These are phyloP conservation scores for Penicillium arizonense DNA, from an alignment of 495 filamentous ascomycete species.

Conservation along the genomic window DNA sequence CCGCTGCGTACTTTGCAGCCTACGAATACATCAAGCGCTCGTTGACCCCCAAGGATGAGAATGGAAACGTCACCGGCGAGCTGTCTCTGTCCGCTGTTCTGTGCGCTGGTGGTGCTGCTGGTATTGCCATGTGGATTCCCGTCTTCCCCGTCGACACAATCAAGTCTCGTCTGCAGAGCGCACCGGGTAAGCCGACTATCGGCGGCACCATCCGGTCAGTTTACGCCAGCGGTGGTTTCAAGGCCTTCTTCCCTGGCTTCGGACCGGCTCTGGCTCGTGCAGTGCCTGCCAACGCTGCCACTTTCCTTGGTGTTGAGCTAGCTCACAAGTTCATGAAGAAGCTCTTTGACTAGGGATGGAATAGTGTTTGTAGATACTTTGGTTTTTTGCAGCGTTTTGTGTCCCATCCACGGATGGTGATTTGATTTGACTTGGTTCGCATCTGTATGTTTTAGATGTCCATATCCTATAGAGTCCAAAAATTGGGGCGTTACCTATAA, in stretches of 20 bases:
- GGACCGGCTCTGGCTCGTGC: slow-evolving; percentile 90
- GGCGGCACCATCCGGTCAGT: slow-evolving; percentile 74
- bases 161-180: slow-evolving; percentile 90
- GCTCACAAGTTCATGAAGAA: slow-evolving; percentile 81
- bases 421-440: not conserved
- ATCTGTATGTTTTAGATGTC: slow-evolving; percentile 1
- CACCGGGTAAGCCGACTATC: slow-evolving; percentile 82
- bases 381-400: slow-evolving; percentile 15
- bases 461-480: slow-evolving; percentile 1
- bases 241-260: slow-evolving; percentile 97
- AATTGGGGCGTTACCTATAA: not conserved
- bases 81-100: slow-evolving; percentile 82
- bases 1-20: slow-evolving; percentile 92
- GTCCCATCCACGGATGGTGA: slow-evolving; percentile 4
- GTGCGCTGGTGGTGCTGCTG: slow-evolving; percentile 82
- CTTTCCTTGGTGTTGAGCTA: slow-evolving; percentile 74
- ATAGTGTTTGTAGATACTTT: slow-evolving; percentile 15
- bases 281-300: slow-evolving; percentile 89
- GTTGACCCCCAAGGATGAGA: slow-evolving; percentile 80
- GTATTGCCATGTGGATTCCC: slow-evolving; percentile 98
- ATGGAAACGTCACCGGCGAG: slow-evolving; percentile 65
- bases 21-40: slow-evolving; percentile 92
- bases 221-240: slow-evolving; percentile 75
- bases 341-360: slow-evolving; percentile 48
- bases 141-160: slow-evolving; percentile 98